Evolutionary conservation across 805 yeast species (phyloP).

Genomic region (Candida ascalaphidarum): DNA sequence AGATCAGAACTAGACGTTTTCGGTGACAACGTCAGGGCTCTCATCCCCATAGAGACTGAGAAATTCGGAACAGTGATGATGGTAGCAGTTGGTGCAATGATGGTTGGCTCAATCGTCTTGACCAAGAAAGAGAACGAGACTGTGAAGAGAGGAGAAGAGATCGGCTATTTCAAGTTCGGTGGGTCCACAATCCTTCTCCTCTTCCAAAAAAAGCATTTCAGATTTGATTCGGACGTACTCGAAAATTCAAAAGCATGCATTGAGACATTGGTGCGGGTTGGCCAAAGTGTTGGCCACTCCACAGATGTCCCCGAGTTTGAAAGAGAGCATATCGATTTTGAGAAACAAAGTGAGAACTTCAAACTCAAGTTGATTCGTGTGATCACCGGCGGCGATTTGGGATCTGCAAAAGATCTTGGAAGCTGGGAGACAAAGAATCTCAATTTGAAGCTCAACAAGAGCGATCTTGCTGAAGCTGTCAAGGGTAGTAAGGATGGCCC

Average conservation of each 20-base stretch:
- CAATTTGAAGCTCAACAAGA: constrained; percentile 14
- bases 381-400: constrained; percentile 46
- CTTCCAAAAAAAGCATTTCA: constrained; percentile 41
- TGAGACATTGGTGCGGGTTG: constrained; percentile 82
- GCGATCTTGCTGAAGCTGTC: constrained; percentile 13
- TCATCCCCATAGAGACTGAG: constrained; percentile 67
- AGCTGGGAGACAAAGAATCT: constrained; percentile 34
- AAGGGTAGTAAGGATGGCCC: constrained; percentile 4
- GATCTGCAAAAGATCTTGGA: constrained; percentile 18
- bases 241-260: constrained; percentile 59
- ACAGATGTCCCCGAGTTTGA: constrained; percentile 40
- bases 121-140: constrained; percentile 54
- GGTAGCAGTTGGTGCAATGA: constrained; percentile 94
- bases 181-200: constrained; percentile 79
- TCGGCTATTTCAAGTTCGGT: constrained; percentile 94
- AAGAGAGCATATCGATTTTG: constrained; percentile 39
- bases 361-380: constrained; percentile 46
- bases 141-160: constrained; percentile 66
- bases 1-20: constrained; percentile 82
- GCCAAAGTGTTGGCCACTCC: constrained; percentile 84
- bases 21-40: constrained; percentile 80
- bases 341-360: constrained; percentile 36
- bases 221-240: constrained; percentile 67
- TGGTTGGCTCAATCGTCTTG: constrained; percentile 88
- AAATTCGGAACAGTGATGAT: constrained; percentile 73